These are phyloP conservation scores for Globisporangium megalacanthum DNA, from an alignment of 352 stramenopile species.

Conservation along the genomic window DNA sequence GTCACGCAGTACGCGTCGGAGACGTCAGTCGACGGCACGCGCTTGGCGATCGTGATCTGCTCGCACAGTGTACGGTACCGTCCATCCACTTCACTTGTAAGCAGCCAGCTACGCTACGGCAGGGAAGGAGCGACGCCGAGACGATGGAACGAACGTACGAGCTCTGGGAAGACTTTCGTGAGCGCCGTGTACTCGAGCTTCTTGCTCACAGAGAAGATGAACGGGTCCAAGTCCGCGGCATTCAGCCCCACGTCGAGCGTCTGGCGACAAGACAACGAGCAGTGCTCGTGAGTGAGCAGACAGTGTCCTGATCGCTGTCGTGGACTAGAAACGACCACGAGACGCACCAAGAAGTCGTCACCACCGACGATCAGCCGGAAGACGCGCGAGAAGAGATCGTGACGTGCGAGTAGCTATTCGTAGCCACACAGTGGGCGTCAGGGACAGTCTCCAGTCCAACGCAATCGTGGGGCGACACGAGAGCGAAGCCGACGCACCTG, in stretches of 20 bases:
- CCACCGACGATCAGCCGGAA: constrained; percentile 36
- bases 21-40: constrained; percentile 43
- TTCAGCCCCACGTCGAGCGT: constrained; percentile 70
- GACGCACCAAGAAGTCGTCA: constrained; percentile 11
- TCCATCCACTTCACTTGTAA: not conserved
- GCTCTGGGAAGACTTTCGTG: constrained; percentile 63
- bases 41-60: constrained; percentile 65
- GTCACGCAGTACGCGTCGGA: constrained; percentile 59
- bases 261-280: constrained; percentile 12
- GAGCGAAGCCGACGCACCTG: constrained; percentile 22
- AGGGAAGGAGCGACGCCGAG: not conserved
- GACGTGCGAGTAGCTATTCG: constrained; percentile 37
- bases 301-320: not conserved
- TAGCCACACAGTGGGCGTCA: not conserved
- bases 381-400: constrained; percentile 60
- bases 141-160: constrained; percentile 26
- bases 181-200: constrained; percentile 64
- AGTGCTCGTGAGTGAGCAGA: no score
- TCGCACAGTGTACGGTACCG: not conserved
- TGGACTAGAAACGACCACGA: not conserved
- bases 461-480: not conserved
- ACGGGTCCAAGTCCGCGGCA: constrained; percentile 47
- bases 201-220: constrained; percentile 71
- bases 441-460: no score
- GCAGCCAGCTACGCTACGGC: no score